These are phyloP conservation scores for Trichoderma asperelloides DNA, from an alignment of 495 filamentous ascomycete genomes.

Conservation along the genomic window DNA sequence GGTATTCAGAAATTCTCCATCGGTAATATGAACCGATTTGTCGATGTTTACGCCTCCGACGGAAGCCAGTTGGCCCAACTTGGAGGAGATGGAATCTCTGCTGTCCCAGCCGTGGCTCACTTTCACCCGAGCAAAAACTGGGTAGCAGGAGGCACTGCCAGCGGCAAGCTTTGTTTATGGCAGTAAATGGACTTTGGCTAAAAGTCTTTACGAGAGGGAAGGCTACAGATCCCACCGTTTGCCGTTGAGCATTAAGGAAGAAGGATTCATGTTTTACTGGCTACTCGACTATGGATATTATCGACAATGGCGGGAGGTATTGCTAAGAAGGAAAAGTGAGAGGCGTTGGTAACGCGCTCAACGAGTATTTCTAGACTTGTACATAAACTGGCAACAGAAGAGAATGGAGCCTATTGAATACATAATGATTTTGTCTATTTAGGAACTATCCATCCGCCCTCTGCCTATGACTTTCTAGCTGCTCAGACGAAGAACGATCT, in stretches of 20 bases:
- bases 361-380: background rate
- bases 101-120: slow-evolving; percentile 84
- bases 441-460: background rate
- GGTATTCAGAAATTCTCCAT: slow-evolving; percentile 80
- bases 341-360: no score
- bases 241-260: background rate
- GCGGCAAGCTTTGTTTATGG: slow-evolving; percentile 89
- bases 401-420: background rate
- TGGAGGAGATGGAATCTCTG: slow-evolving; percentile 79
- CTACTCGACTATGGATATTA: no score
- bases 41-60: slow-evolving; percentile 72
- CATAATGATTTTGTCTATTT: background rate
- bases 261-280: background rate
- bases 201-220: background rate
- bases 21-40: slow-evolving; percentile 96
- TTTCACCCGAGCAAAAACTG: slow-evolving; percentile 85
- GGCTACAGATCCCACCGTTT: background rate
- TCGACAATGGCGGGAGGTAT: no score
- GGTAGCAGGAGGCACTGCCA: slow-evolving; percentile 87
- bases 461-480: background rate
- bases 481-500: background rate
- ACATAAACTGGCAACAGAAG: background rate
- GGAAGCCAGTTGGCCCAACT: slow-evolving; percentile 90
- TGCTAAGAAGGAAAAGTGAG: no score
- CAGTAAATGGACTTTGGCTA: slow-evolving; percentile 41